Evolutionary conservation across 306 rosid species (phyloP).

Genomic region (Senna siamea): DNA sequence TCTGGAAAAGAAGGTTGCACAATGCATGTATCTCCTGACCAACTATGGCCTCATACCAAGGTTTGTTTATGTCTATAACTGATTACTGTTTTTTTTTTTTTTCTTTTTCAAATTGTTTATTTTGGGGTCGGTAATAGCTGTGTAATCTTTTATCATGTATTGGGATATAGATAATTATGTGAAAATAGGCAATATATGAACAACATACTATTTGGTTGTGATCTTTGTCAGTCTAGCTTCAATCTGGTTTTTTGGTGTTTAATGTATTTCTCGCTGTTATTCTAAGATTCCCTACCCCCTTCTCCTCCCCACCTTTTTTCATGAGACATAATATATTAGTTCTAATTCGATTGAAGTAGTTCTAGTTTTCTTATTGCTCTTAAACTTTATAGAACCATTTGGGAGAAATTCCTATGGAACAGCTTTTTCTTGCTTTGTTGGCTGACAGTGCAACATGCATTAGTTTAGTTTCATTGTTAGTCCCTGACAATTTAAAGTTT

Average conservation of each 20-base stretch:
- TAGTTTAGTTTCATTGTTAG: slow-evolving; percentile 15
- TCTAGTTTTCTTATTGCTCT: too few relatives aligned
- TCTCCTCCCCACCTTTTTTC: too few relatives aligned
- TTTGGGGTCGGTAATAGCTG: slow-evolving; percentile 21
- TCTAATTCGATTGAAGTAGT: slow-evolving; percentile 25
- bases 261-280: too few relatives aligned
- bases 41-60: slow-evolving; percentile 99
- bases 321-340: slow-evolving; percentile 5
- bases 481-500: background rate
- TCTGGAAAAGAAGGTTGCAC: slow-evolving; percentile 98
- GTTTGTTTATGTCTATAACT: slow-evolving; percentile 47
- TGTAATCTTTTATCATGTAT: too few relatives aligned
- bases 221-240: too few relatives aligned
- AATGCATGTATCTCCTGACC: slow-evolving; percentile 97
- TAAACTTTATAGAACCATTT: slow-evolving; percentile 12
- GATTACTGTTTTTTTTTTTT: slow-evolving; percentile 30
- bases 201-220: too few relatives aligned
- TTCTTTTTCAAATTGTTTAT: background rate
- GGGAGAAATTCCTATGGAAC: slow-evolving; percentile 25
- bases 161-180: too few relatives aligned
- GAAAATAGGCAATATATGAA: too few relatives aligned
- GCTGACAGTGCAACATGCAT: slow-evolving; percentile 6
- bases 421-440: slow-evolving; percentile 6
- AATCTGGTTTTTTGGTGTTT: too few relatives aligned
- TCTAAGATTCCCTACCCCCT: too few relatives aligned